phyloP scores from a whole-genome alignment of 169 alveolate species.

The Cryptosporidium viatorum region DNA sequence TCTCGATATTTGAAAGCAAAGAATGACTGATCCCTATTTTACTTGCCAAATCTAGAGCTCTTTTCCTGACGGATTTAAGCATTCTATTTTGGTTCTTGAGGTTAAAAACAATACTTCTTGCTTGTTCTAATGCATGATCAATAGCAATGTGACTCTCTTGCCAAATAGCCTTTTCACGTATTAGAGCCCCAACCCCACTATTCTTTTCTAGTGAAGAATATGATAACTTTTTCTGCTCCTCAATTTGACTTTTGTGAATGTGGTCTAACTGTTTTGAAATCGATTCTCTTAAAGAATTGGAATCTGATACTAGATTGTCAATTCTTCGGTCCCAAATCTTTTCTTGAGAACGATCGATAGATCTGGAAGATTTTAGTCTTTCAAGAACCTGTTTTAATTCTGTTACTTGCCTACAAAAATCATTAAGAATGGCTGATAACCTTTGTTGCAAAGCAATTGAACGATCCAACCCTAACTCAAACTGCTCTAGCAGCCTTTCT shows the following conservation, averaged over 20 bases:
- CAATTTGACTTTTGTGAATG: conserved; percentile 22
- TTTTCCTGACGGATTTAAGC: conserved; percentile 62
- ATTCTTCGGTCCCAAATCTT: conserved; percentile 64
- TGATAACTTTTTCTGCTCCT: conserved; percentile 17
- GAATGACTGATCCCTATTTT: conserved; percentile 47
- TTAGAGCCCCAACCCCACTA: conserved; percentile 28
- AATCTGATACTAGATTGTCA: conserved; percentile 48
- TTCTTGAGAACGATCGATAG: conserved; percentile 41
- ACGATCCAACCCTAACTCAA: conserved; percentile 73
- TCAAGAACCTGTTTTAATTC: conserved; percentile 22
- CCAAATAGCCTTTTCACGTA: conserved; percentile 45
- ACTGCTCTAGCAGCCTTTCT: conserved; percentile 63
- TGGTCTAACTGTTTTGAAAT: conserved; percentile 54
- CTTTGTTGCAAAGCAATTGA: conserved; percentile 66
- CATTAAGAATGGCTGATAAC: conserved; percentile 57
- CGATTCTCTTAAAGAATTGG: conserved; percentile 47
- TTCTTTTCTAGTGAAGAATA: not conserved
- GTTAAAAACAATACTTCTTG: conserved; percentile 41
- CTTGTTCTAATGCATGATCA: conserved; percentile 73
- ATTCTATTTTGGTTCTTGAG: conserved; percentile 55
- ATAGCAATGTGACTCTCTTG: conserved; percentile 63
- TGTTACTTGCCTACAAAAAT: conserved; percentile 61
- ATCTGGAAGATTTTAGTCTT: not conserved
- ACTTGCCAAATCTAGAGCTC: conserved; percentile 69
- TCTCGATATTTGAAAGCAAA: conserved; percentile 52